Evolutionary conservation across 116 monocot species (phyloP), one percentile per base, ranked within the genome.

Genomic region (Iris pallida): DNA sequence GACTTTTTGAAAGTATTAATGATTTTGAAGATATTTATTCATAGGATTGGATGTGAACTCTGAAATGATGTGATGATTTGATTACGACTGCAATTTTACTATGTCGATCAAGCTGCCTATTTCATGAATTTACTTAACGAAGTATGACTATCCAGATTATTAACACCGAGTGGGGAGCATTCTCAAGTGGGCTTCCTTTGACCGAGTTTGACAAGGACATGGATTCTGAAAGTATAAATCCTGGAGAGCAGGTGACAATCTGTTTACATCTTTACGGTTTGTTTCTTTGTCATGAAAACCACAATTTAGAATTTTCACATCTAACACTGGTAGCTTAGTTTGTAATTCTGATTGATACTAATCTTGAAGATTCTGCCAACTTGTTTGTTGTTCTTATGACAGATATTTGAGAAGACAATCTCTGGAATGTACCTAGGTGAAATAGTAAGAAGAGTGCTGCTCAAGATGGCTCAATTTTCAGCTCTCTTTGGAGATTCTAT

Each of bases 341-440:
- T 16, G 19, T 64, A 8, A 8, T 62, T 62, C 8, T 62, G 4
- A 20, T 58, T 40, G 4, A 8, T 61, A 4, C 18, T 47, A 6
- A 17, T 64, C 64, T 64, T 0, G 30, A 30, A 1, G 30, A 30
- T 30, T 30, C 30, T 3, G 3, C 30, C 30, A 30, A 30, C 30
- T 30, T 30, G 30, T 30, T 0, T 30, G 3, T 1, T 30, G 30
- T 30, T 30, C 30, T 30, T 30, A 30, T 54, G 10, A 1, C 63
- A 89, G 86, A 86, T 89, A 49, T 89, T 78, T 74, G 86, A 93
- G 76, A 93, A 93, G 80, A 72, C 80, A 45, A 83, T 93, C 59
- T 86, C 93, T 48, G 93, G 86, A 15, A 84, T 93, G 86, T 89
- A 93, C 63, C 75, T 93, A 14, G 93, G 93, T 41, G 93, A 93